Evolutionary conservation across 352 stramenopile genomes (phyloP).

Genomic region (Globisporangium emineosum): DNA sequence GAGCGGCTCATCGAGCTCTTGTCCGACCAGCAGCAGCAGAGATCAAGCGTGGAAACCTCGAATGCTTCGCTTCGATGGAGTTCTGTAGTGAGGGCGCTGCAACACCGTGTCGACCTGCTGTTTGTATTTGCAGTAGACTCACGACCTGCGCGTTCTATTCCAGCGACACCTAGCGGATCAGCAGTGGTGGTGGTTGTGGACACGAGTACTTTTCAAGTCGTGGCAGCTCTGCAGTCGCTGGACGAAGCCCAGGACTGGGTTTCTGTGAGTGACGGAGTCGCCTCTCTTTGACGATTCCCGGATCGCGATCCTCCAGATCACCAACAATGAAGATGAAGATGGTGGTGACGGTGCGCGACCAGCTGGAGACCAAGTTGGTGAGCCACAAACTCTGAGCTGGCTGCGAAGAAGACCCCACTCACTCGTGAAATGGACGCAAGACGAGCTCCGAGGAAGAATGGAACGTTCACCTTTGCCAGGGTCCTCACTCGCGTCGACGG

Average conservation of each 20-base stretch:
- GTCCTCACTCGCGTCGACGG: not conserved
- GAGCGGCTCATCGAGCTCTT: conserved; percentile 4
- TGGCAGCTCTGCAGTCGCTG: not conserved
- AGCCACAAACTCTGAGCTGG: not conserved
- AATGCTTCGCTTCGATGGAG: not conserved
- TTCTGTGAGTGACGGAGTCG: not conserved
- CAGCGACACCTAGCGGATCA: not conserved
- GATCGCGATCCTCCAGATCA: not conserved
- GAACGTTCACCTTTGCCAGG: not conserved
- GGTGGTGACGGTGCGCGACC: not conserved
- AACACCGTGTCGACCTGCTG: not conserved
- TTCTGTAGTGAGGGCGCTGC: not conserved
- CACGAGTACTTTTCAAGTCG: not conserved
- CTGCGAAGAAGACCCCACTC: not conserved
- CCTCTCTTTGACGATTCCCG: not conserved
- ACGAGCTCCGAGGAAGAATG: not conserved
- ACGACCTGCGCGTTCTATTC: not conserved
- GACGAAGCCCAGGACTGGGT: not conserved
- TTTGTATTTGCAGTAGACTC: not conserved
- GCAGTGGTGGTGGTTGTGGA: not conserved
- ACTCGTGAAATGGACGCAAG: not conserved
- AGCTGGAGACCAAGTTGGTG: not conserved
- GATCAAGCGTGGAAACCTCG: not conserved
- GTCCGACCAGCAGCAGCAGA: not conserved
- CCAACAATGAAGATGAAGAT: not conserved